These are phyloP conservation scores for Schizophyllum amplum DNA, from an alignment of 1,284 basidiomycete genomes.

Conservation along the genomic window DNA sequence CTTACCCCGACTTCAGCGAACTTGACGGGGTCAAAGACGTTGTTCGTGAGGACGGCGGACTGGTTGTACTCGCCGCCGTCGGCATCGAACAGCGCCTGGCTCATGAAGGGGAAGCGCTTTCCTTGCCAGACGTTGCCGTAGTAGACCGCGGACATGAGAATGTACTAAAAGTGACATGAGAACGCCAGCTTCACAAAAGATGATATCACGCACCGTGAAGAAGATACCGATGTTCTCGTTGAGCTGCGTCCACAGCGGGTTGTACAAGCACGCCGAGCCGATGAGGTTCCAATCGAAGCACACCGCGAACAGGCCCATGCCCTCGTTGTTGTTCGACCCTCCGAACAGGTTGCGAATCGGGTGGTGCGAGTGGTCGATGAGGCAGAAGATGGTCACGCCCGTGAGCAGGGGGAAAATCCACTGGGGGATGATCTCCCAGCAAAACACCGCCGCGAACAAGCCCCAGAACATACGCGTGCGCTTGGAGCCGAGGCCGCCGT, in stretches of 20 bases:
- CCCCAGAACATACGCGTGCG: constrained; percentile 13
- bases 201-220: background rate
- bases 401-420: constrained; percentile 14
- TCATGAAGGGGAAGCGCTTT: constrained; percentile 13
- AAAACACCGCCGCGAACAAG: constrained; percentile 11
- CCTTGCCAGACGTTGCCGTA: constrained; percentile 15
- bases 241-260: constrained; percentile 12
- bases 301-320: constrained; percentile 10
- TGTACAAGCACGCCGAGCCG: constrained; percentile 7
- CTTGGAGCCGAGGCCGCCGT: constrained; percentile 17
- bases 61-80: constrained; percentile 9
- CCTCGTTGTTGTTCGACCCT: constrained; percentile 14
- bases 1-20: constrained; percentile 12
- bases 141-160: constrained; percentile 13
- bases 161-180: constrained; percentile 1
- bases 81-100: constrained; percentile 8
- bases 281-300: constrained; percentile 10
- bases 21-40: constrained; percentile 12
- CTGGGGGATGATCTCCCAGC: constrained; percentile 14
- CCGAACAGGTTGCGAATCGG: constrained; percentile 4
- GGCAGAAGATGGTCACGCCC: constrained; percentile 12
- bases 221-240: constrained; percentile 10
- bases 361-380: constrained; percentile 4
- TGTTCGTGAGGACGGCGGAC: constrained; percentile 11
- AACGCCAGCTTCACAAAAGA: background rate